Base-by-base conservation (phyloP, 768 basidiomycete species). In the Xanthoconium stramineum region DNA sequence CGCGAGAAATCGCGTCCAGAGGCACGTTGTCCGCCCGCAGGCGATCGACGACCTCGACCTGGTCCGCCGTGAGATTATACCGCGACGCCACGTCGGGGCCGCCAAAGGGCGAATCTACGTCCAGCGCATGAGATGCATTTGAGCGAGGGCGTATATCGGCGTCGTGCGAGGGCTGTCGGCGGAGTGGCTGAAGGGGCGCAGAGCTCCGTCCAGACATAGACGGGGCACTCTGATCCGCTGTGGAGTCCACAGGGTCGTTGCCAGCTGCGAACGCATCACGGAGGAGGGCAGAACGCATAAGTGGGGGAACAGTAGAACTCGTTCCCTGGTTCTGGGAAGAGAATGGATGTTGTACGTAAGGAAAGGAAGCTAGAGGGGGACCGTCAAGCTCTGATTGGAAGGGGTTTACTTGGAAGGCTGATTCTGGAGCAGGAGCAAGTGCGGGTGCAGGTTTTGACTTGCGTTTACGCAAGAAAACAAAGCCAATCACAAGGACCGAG, bases 261-360 rank as follows among this genome's bases (percentile, higher is more conserved):
- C 29, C 39, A 1, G 7, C 14, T 14, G 52, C 55, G 20, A 50
- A 56, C 10, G 57, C 67, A 13, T 59, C 53, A 1, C 53, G 57
- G 17, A 64, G 61, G 32, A 66, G 56, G 5, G 59, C 48, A 12
- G 61, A 48, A n/a, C 64, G 61, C 19, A 10, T 15, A 45, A 39
- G 19, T 0, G 58, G 56, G 13, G 52, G 29, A 11, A 67, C 20
- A 28, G 46, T 3, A 3, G 30, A 5, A 11, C 20, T 42, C n/a
- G n/a, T 14, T 14, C 55, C 49, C 1, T 9, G 17, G 3, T 30
- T 32, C n/a, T 24, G 52, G 20, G 56, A 2, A 12, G 46, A 29
- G n/a, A 32, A 32, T 2, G 3, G 6, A 0, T 13, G 44, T 0
- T 33, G 36, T 17, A n/a, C 7, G 12, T 40, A 9, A 2, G 28